A percentile compares a stretch with the other conserved stretches of the same genome.
phyloP scores from a whole-genome alignment of 768 basidiomycete species.

The Leccinum ochraceum region DNA sequence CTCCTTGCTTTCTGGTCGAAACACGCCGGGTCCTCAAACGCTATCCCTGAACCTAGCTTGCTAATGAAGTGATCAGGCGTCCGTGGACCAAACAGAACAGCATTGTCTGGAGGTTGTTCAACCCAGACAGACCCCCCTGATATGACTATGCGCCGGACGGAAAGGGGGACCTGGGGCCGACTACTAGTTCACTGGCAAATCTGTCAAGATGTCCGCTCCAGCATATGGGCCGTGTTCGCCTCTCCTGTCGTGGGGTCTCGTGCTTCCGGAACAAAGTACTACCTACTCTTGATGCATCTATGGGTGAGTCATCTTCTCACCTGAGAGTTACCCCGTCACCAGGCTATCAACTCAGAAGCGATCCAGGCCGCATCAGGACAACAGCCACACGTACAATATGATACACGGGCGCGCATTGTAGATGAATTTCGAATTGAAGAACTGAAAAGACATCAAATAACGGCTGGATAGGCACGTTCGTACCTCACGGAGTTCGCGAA shows the following conservation, averaged over 20 bases:
- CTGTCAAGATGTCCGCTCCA: conserved; percentile 17
- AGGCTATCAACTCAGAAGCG: background rate
- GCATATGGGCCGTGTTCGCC: conserved; percentile 8
- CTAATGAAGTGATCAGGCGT: background rate
- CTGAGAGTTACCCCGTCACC: background rate
- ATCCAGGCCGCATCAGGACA: background rate
- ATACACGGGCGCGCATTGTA: background rate
- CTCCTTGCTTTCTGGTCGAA: conserved; percentile 39
- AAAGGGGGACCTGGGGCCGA: conserved; percentile 19
- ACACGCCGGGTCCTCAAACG: conserved; percentile 27
- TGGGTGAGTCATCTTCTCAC: background rate
- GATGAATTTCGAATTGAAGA: conserved; percentile 1
- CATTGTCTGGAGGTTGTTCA: conserved; percentile 13
- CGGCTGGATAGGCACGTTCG: background rate
- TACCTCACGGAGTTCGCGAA: background rate
- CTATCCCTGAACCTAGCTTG: background rate
- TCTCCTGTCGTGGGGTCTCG: conserved; percentile 6
- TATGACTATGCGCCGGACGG: conserved; percentile 10
- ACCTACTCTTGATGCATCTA: background rate
- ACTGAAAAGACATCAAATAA: background rate
- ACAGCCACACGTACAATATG: background rate
- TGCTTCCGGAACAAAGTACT: background rate
- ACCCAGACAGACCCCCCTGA: conserved; percentile 10
- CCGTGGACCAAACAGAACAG: conserved; percentile 1
- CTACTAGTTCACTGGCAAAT: background rate